Conservation (phyloP, 805 yeast species). For the Metschnikowia proteae region DNA sequence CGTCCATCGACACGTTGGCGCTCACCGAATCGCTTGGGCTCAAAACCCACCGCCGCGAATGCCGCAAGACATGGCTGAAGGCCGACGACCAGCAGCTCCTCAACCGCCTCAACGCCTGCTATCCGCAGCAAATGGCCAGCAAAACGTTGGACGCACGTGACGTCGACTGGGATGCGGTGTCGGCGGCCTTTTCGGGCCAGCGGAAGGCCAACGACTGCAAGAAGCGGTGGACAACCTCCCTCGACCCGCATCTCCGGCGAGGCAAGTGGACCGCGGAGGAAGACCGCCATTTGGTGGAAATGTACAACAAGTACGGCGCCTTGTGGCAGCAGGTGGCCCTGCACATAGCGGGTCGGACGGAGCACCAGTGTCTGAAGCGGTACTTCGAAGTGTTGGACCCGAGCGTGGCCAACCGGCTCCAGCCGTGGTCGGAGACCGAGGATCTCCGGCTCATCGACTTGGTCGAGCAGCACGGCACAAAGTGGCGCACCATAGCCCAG, state of each 20-base stretch:
- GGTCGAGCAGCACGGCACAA: slow-evolving; percentile 73
- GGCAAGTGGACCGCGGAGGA: slow-evolving; percentile 88
- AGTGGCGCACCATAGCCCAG: slow-evolving; percentile 78
- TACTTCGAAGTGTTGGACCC: slow-evolving; percentile 89
- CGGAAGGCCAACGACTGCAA: slow-evolving; percentile 79
- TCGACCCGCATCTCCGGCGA: slow-evolving; percentile 76
- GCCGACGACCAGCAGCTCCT: slow-evolving; percentile 63
- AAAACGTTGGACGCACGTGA: slow-evolving; percentile 32
- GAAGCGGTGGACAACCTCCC: slow-evolving; percentile 81
- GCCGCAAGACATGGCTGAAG: slow-evolving; percentile 69
- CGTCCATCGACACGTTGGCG: slow-evolving; percentile 47
- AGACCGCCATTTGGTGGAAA: slow-evolving; percentile 60
- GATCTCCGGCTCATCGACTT: slow-evolving; percentile 65
- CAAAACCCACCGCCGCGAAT: slow-evolving; percentile 62
- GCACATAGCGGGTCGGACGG: slow-evolving; percentile 79
- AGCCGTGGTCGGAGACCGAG: slow-evolving; percentile 78
- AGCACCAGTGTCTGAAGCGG: slow-evolving; percentile 92
- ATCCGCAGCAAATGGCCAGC: slow-evolving; percentile 19
- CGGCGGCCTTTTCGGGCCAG: slow-evolving; percentile 37
- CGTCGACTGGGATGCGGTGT: slow-evolving; percentile 62
- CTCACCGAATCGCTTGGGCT: slow-evolving; percentile 72
- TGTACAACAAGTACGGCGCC: slow-evolving; percentile 68
- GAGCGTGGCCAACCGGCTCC: slow-evolving; percentile 64
- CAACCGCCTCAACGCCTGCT: slow-evolving; percentile 36
- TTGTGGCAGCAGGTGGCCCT: slow-evolving; percentile 82